Base-by-base conservation (phyloP, 2,329 filamentous ascomycete genomes). In the Ascochyta pisi region DNA sequence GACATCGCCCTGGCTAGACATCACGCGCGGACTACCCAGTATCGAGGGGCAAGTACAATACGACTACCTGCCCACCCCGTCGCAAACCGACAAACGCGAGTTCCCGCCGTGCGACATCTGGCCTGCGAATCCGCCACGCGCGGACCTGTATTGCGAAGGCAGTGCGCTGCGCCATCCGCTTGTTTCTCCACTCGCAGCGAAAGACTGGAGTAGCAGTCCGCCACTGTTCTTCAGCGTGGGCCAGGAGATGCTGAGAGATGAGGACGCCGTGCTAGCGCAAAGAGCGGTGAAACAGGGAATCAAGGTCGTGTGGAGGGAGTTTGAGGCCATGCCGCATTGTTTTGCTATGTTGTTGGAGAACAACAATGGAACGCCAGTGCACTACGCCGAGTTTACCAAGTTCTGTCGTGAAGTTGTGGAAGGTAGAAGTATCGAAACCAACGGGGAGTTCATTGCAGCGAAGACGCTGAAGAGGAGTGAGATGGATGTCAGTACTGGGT, bases 271-370 rank as follows among this genome's bases (percentile, higher is more conserved):
- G 48, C 69, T 91, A 2, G 89, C 87, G 0, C 74, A 77, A 37
- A 80, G 82, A 35, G 78, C 90, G 10, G 78, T 79, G 15, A 61
- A 66, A 7, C 84, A 89, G 41, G 86, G 84, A 5, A 87, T 88
- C 0, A 68, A 67, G 0, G 84, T 93, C 0, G 80, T 85, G 3
- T 89, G 87, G 66, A 85, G 90, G 70, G 85, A 91, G 75, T 95
- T 87, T 70, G 87, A 92, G 71, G 88, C 86, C 3, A 94, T 94
- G 90, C 89, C 91, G 50, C 90, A 93, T 75, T 86, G 85, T 63
- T 94, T 83, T 62, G 74, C 68, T 0, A 74, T 80, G 74, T 56
- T 82, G 51, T 56, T 82, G 4, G 77, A 78, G n/a, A 53, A 61
- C 1, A 50, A 74, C 3, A 44, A 60, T 3, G 73, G 60, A 0